Evolutionary conservation across 2,329 filamentous ascomycete species (phyloP).

Genomic region (Calonectria leucothoes): DNA sequence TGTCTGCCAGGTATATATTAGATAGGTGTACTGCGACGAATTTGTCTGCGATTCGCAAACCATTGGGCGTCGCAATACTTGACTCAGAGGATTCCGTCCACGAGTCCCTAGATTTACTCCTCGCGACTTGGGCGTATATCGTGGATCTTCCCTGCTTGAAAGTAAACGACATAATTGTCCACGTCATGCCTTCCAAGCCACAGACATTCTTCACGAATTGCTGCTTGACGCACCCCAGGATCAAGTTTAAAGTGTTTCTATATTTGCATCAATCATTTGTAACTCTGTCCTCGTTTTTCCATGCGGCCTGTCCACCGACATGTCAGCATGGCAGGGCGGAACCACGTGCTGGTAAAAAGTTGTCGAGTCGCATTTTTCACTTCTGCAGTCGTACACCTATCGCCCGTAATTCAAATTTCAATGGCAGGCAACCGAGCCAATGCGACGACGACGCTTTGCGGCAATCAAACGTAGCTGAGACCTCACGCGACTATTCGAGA

Average conservation of each 20-base stretch:
- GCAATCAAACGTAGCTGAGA: not conserved
- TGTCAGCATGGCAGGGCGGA: too few species aligned
- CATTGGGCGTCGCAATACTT: not conserved
- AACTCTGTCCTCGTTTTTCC: not conserved
- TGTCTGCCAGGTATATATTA: not conserved
- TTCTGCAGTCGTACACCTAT: not conserved
- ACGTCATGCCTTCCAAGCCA: constrained; percentile 7
- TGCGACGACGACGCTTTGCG: not conserved
- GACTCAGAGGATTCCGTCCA: not conserved
- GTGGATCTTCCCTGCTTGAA: not conserved
- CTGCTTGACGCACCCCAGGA: not conserved
- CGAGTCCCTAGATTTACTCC: not conserved
- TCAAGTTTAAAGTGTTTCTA: not conserved
- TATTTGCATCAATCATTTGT: not conserved
- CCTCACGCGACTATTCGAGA: not conserved
- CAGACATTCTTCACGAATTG: not conserved
- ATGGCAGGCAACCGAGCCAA: not conserved
- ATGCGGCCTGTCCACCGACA: not conserved
- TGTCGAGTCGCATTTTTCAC: not conserved
- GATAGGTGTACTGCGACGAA: not conserved
- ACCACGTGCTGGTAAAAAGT: not conserved
- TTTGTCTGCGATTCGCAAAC: too few species aligned
- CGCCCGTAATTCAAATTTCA: not conserved
- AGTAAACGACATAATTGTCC: not conserved
- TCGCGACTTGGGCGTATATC: not conserved